A percentile compares a stretch with the other conserved stretches of the same genome.
phyloP scores from a whole-genome alignment of 2,329 filamentous ascomycete species.

The Diaporthe longicolla region DNA sequence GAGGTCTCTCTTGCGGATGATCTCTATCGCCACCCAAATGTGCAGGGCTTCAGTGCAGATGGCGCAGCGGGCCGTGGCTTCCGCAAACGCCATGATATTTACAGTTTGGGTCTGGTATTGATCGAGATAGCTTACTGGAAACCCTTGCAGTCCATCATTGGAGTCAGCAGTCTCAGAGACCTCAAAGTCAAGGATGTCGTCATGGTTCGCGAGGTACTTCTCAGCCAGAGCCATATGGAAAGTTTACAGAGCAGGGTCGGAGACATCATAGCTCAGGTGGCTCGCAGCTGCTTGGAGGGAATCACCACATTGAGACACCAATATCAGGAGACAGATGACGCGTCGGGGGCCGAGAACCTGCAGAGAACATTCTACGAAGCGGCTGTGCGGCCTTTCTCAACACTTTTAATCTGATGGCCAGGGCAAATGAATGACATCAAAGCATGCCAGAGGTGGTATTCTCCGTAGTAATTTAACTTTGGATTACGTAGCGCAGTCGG shows the following conservation, averaged over 20 bases:
- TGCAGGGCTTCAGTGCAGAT: neutral
- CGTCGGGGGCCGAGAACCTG: neutral
- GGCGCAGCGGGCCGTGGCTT: neutral
- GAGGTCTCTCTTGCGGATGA: neutral
- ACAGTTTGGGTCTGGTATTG: neutral
- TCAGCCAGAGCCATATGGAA: neutral
- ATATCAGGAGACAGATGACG: neutral
- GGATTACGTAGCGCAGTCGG: neutral
- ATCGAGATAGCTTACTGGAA: slow-evolving; percentile 2
- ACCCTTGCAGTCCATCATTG: neutral
- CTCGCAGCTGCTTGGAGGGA: neutral
- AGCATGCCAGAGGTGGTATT: neutral
- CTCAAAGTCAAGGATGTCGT: neutral
- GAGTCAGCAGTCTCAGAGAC: neutral
- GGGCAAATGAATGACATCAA: neutral
- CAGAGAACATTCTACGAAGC: neutral
- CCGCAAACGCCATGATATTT: neutral
- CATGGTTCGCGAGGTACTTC: neutral
- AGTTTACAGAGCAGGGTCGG: slow-evolving; percentile 5
- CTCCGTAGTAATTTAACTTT: neutral
- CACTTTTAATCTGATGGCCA: neutral
- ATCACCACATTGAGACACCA: neutral
- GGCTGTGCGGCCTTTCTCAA: neutral
- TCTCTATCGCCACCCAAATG: neutral
- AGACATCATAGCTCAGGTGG: neutral